Base-by-base conservation (phyloP, 768 basidiomycete species). In the Cystobasidium tubakii region DNA sequence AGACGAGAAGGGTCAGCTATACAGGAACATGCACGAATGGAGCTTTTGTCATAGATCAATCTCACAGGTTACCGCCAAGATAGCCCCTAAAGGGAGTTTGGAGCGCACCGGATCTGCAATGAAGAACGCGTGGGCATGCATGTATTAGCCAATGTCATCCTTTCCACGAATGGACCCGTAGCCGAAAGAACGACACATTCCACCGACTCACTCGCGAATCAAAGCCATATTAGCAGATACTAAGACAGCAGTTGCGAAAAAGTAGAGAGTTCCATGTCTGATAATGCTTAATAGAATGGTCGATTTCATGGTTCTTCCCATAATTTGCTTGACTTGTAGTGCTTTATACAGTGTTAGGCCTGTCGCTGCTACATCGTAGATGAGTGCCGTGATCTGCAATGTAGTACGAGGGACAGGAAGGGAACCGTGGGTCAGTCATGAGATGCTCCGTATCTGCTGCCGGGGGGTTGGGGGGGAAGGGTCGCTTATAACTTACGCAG, bases 191-290 rank as follows among this genome's bases (percentile, higher is more conserved):
- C n/a, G n/a, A n/a, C n/a, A n/a, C n/a, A n/a, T n/a, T n/a, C n/a
- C n/a, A n/a, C n/a, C n/a, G n/a, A 50, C 46, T 50, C n/a, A 50
- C 46, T 17, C 12, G 21, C 21, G 46, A 12, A 62, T 62, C 6
- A 62, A n/a, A 33, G 60, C 60, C 60, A 62, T 33, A 27, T 62
- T 62, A 4, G 60, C 60, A 62, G 13, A 62, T 3, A 62, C 60
- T 3, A 39, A 7, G n/a, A 62, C 23, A 39, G 60, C 31, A 62
- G 60, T 33, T 10, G 9, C 60, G n/a, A 62, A 62, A 33, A n/a
- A 3, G n/a, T 62, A 62, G n/a, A 62, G 25, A 33, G 60, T 62
- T 3, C 60, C 60, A 62, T 62, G 60, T 4, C n/a, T 19, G 7
- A 62, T 62, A n/a, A 62, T 17, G 25, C 31, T 62, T 17, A 23